Percentiles rank a stretch among this genome's conserved stretches.
Conservation (phyloP, 352 stramenopile species). For the Plasmopara muralis region DNA sequence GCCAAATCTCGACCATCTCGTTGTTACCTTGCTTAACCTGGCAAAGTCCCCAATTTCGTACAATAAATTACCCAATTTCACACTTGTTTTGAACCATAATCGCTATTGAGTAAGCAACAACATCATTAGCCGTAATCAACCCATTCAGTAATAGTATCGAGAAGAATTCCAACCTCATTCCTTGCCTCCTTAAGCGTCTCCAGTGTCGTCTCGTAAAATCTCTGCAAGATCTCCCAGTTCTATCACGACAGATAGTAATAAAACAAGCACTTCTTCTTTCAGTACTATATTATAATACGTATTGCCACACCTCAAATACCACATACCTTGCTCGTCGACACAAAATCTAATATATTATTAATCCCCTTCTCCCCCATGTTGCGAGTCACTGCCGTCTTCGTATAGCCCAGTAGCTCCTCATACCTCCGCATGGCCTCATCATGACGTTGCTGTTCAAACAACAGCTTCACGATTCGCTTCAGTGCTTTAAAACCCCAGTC, state of each 20-base stretch:
- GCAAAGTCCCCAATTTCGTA: conserved; percentile 79
- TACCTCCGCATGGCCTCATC: conserved; percentile 79
- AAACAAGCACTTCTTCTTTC: background rate
- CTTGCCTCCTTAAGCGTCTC: conserved; percentile 78
- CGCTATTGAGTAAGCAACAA: conserved; percentile 28
- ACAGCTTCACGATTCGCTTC: conserved; percentile 93
- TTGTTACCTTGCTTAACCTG: conserved; percentile 52
- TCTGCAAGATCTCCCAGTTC: conserved; percentile 81
- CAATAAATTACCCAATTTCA: conserved; percentile 92
- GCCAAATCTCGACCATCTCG: background rate
- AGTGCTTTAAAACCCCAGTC: conserved; percentile 93
- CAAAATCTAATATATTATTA: conserved; percentile 93
- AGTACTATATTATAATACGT: background rate
- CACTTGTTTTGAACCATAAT: conserved; percentile 95
- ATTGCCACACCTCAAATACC: background rate
- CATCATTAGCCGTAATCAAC: too few species aligned
- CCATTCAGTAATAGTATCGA: too few species aligned
- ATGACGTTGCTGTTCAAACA: conserved; percentile 70
- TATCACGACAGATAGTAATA: conserved; percentile 10
- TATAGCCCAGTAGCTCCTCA: conserved; percentile 86
- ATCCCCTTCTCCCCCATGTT: conserved; percentile 95
- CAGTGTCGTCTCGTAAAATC: conserved; percentile 81
- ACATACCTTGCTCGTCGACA: conserved; percentile 78
- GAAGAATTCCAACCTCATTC: conserved; percentile 37
- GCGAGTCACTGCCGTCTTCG: conserved; percentile 82